Conservation (phyloP, 768 basidiomycete species). For the Lactarius deliciosus region DNA sequence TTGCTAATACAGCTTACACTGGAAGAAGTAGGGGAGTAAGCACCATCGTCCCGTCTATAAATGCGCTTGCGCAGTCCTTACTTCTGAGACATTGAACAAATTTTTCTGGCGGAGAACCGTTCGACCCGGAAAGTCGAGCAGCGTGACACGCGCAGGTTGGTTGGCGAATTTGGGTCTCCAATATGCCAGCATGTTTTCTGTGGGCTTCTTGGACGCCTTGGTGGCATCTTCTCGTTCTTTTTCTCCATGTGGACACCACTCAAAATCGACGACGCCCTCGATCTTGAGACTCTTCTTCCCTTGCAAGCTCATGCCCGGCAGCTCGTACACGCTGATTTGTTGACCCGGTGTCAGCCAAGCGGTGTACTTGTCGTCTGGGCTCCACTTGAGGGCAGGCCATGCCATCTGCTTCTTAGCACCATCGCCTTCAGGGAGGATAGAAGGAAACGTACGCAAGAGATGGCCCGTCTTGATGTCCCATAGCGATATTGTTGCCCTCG, state of each 20-base stretch:
- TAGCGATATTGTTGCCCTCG: constrained; percentile 96
- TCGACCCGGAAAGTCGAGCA: constrained; percentile 85
- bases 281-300: constrained; percentile 98
- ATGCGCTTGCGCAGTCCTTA: constrained; percentile 40
- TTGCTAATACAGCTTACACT: constrained; percentile 99
- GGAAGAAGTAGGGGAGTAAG: constrained; percentile 24
- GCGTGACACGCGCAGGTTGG: constrained; percentile 95
- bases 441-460: constrained; percentile 88
- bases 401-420: constrained; percentile 77
- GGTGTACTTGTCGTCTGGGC: constrained; percentile 92
- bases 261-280: constrained; percentile 96
- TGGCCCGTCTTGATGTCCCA: constrained; percentile 97
- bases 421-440: constrained; percentile 59
- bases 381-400: constrained; percentile 98
- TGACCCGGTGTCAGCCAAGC: constrained; percentile 86
- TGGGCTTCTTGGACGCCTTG: constrained; percentile 59
- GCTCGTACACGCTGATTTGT: constrained; percentile 95
- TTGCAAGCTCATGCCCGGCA: constrained; percentile 89
- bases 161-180: constrained; percentile 98
- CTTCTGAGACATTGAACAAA: constrained; percentile 96
- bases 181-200: constrained; percentile 93
- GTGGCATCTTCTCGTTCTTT: constrained; percentile 73
- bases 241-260: constrained; percentile 95
- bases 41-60: neutral
- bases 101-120: constrained; percentile 89